These are phyloP conservation scores for Mortierella sp. DNA, from an alignment of 371 early-diverging fungal species.

Conservation along the genomic window DNA sequence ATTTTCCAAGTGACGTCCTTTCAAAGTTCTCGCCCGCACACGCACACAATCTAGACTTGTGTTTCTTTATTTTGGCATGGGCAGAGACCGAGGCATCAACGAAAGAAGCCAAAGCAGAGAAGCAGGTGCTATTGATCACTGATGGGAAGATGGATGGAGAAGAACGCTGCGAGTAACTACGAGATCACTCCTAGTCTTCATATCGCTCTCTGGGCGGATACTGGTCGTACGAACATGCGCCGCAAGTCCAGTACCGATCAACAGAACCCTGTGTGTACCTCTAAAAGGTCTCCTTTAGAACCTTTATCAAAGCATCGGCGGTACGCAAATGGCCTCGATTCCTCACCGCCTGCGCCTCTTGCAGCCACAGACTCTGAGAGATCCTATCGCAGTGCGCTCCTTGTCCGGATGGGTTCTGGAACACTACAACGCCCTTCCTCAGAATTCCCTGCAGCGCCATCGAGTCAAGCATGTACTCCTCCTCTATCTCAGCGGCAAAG, in stretches of 20 bases:
- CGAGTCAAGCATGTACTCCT: conserved; percentile 6
- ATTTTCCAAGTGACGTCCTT: not conserved
- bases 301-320: conserved; percentile 4
- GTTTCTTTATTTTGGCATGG: too few species aligned
- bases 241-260: too few species aligned
- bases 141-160: too few species aligned
- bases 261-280: too few species aligned
- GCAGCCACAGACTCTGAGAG: conserved; percentile 10
- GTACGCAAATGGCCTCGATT: not conserved
- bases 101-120: too few species aligned
- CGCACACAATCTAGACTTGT: too few species aligned
- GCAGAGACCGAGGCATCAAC: too few species aligned
- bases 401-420: conserved; percentile 30
- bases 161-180: too few species aligned
- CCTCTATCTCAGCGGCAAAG: conserved; percentile 31
- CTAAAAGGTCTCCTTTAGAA: not conserved
- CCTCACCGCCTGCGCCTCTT: conserved; percentile 10
- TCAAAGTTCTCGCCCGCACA: not conserved
- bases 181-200: too few species aligned
- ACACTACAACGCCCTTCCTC: conserved; percentile 12
- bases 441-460: conserved; percentile 13
- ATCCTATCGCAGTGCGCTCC: conserved; percentile 14
- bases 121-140: too few species aligned
- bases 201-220: too few species aligned
- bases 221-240: too few species aligned